phyloP scores from a whole-genome alignment of 345 rosid genomes.

The Eucalyptus tenuipes region DNA sequence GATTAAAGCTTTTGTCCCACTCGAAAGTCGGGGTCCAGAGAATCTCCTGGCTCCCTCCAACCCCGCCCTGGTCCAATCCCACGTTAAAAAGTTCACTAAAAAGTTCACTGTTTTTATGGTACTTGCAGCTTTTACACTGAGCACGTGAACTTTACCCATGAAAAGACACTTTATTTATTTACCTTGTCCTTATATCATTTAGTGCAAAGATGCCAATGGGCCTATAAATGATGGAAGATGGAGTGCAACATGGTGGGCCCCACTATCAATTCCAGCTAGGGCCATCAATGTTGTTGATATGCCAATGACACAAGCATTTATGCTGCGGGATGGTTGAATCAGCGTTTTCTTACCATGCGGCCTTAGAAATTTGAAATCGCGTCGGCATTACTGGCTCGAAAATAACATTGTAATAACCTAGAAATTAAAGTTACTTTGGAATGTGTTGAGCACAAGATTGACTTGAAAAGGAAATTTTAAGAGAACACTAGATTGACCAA shows the following conservation, averaged over 20 bases:
- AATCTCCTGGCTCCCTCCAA: background rate
- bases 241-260: background rate
- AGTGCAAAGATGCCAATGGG: background rate
- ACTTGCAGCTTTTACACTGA: background rate
- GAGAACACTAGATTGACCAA: background rate
- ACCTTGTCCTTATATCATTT: background rate
- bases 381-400: rapidly evolving
- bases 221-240: background rate
- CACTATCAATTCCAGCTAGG: background rate
- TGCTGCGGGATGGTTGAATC: background rate
- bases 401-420: rapidly evolving
- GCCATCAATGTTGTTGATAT: background rate
- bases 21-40: background rate
- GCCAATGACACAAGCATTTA: background rate
- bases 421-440: background rate
- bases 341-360: background rate
- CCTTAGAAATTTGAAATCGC: background rate
- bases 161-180: background rate
- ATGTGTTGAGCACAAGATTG: background rate
- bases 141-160: background rate
- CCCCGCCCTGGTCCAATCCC: background rate
- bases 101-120: background rate
- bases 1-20: background rate
- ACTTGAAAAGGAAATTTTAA: background rate
- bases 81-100: background rate